phyloP scores from a whole-genome alignment of 2,329 filamentous ascomycete species.

The Rugonectria rugulosa region DNA sequence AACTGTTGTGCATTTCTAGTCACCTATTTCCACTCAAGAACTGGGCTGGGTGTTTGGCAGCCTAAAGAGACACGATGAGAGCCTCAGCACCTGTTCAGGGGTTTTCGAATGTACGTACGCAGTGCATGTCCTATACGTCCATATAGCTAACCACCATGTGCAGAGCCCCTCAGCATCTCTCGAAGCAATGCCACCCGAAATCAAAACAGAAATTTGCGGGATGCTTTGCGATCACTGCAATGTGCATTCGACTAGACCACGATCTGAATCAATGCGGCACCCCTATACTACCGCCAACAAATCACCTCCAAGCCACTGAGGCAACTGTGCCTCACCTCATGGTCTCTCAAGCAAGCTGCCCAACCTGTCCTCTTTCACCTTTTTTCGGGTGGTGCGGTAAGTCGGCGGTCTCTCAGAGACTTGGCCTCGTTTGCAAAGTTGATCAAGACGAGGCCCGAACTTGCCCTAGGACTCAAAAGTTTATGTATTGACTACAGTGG shows the following conservation, averaged over 20 bases:
- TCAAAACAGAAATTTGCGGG: conserved; percentile 48
- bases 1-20: no score
- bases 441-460: neutral
- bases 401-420: no score
- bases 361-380: conserved; percentile 1
- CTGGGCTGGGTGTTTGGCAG: no score
- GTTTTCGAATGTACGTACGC: no score
- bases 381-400: neutral
- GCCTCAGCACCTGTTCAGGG: no score
- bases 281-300: no score
- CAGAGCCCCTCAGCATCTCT: no score
- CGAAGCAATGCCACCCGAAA: neutral
- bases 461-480: neutral
- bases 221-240: conserved; percentile 6
- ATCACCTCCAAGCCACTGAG: neutral
- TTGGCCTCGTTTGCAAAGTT: neutral
- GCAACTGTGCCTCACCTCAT: conserved; percentile 8
- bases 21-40: no score
- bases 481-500: neutral
- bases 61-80: no score
- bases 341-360: neutral
- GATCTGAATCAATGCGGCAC: no score
- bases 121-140: no score
- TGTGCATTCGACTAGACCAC: neutral
- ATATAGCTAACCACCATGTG: no score